Evolutionary conservation across 371 early-diverging fungal genomes (phyloP), one percentile per base, ranked within the genome.

Genomic region (Massospora cicadina): DNA sequence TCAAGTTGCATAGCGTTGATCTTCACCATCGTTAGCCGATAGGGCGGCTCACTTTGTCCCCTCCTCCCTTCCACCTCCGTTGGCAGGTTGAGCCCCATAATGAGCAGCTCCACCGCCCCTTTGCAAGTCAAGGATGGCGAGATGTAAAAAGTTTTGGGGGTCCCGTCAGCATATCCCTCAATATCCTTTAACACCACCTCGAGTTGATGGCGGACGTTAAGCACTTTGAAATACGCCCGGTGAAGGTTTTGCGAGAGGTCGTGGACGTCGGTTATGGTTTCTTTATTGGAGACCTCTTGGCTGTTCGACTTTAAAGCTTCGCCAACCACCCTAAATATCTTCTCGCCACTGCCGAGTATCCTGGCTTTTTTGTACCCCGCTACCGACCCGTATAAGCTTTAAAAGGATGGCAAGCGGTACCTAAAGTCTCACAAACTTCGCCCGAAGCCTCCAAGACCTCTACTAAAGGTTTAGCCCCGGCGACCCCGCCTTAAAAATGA

Each of bases 231-330:
- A 17, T 33, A 31, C 23, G 65, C 56, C 12, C 31, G 7, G 57
- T 65, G 65, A 32, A 65, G 27, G 57, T 65, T 29, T 29, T 65
- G 57, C 2, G 55, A 55, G 2, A 65, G 27, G 2, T 29, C 57
- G 58, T 65, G 65, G 7, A 58, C 32, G 28, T 65, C 65, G 2
- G 2, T 21, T 17, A 26, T 25, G 2, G 33, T 7, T 1, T n/a
- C n/a, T n/a, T n/a, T n/a, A n/a, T 58, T 55, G 33, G 57, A 32
- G 13, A 33, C 25, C 7, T 10, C 30, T 5, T 57, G 32, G 2
- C 10, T 5, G 43, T 5, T 10, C 5, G 17, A 43, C 17, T 43
- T 43, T 43, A 43, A 10, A 43, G 43, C 17, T 17, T 43, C 43
- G 17, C 17, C 17, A 21, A 63, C 43, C n/a, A 63, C 17, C 55